Conservation (phyloP, 345 rosid species). For the Boechera stricta region DNA sequence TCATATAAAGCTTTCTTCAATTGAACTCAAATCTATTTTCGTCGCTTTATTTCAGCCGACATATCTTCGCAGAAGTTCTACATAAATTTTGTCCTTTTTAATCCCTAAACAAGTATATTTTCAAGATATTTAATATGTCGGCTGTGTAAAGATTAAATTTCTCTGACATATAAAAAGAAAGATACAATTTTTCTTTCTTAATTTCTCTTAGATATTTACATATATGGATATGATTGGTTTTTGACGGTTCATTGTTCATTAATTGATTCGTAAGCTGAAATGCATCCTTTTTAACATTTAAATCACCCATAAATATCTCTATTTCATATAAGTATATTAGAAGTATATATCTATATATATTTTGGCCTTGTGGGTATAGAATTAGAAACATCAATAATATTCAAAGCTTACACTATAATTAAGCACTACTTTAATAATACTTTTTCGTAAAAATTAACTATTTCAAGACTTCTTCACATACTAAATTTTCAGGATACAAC, state of each 20-base stretch:
- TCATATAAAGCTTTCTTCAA: conserved; percentile 35
- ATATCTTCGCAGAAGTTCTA: conserved; percentile 36
- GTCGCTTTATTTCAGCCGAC: conserved; percentile 38
- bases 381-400: not conserved
- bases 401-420: not conserved
- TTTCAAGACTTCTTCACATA: not conserved
- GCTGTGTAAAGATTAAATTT: conserved; percentile 8
- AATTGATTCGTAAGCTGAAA: not conserved
- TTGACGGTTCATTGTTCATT: conserved; percentile 7
- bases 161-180: conserved; percentile 7
- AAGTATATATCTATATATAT: not conserved
- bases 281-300: not conserved
- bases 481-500: not conserved
- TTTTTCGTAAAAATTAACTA: not conserved
- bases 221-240: not conserved
- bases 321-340: not conserved
- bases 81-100: not conserved
- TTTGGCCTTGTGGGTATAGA: not conserved
- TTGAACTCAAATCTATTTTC: conserved; percentile 18
- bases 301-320: not conserved
- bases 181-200: not conserved
- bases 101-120: conserved; percentile 24
- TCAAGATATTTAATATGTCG: conserved; percentile 37
- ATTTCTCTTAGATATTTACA: conserved; percentile 26
- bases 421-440: not conserved